These are phyloP conservation scores for Xylaria arbuscula DNA, from an alignment of 2,329 filamentous ascomycete genomes.

Conservation along the genomic window DNA sequence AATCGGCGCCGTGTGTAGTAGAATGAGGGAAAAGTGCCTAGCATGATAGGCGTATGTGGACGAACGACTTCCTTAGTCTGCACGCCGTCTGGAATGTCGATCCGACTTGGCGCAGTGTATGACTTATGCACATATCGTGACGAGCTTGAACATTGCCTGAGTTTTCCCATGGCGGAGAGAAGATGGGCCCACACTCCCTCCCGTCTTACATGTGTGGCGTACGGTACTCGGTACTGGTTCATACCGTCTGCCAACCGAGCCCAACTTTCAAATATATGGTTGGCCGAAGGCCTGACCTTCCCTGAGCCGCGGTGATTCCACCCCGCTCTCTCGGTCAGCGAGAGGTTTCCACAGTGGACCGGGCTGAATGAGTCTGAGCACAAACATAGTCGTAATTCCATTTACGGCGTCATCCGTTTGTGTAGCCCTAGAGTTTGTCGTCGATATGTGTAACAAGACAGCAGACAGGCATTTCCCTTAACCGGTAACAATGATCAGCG, in stretches of 20 bases:
- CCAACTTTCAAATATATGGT: slow-evolving; percentile 7
- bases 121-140: not conserved
- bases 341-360: slow-evolving; percentile 14
- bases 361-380: not conserved
- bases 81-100: slow-evolving; percentile 27
- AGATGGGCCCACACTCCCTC: not conserved
- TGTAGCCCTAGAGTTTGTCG: not conserved
- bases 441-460: not conserved
- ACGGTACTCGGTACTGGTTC: not conserved
- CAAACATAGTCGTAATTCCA: not conserved
- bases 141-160: not conserved
- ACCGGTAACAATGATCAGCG: not conserved
- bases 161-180: slow-evolving; percentile 1
- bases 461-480: not conserved
- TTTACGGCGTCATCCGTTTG: not conserved
- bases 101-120: slow-evolving; percentile 14
- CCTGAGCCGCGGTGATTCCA: not conserved
- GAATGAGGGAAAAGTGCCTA: not conserved
- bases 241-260: not conserved
- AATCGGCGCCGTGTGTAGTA: slow-evolving; percentile 1
- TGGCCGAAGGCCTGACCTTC: slow-evolving; percentile 17
- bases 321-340: slow-evolving; percentile 20
- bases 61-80: slow-evolving; percentile 5
- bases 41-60: slow-evolving; percentile 9
- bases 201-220: not conserved